Evolutionary conservation across 140 eudicot genomes (phyloP).

Genomic region (Flaveria floridana): DNA sequence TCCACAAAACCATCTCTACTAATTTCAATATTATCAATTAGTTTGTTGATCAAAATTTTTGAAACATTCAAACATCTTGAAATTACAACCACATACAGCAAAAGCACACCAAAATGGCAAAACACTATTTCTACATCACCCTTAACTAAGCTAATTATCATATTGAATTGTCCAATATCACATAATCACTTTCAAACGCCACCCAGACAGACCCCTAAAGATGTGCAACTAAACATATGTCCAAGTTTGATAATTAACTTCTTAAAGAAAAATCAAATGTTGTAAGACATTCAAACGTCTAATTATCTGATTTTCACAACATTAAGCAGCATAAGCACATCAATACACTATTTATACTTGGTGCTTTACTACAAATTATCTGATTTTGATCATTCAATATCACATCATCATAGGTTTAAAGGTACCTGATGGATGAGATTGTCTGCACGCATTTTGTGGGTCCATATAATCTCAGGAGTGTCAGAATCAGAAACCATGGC

Average conservation of each 20-base stretch:
- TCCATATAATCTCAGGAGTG: slow-evolving; percentile 99
- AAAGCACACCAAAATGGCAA: neutral
- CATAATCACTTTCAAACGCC: neutral
- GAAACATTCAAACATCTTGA: neutral
- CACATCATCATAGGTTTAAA: slow-evolving; percentile 8
- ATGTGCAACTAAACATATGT: neutral
- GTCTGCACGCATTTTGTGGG: slow-evolving; percentile 98
- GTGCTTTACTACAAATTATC: neutral
- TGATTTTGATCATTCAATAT: neutral
- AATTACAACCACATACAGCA: neutral
- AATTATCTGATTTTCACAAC: neutral
- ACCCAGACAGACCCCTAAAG: slow-evolving; percentile 5
- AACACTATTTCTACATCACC: neutral
- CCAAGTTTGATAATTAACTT: neutral
- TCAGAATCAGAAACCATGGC: slow-evolving; percentile 99
- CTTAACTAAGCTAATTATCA: neutral
- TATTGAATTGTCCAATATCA: neutral
- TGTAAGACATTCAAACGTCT: neutral
- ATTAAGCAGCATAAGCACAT: neutral
- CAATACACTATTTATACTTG: slow-evolving; percentile 1
- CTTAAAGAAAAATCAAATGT: neutral
- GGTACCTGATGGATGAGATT: slow-evolving; percentile 86
- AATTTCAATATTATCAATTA: neutral
- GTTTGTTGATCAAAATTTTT: neutral
- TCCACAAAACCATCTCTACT: slow-evolving; percentile 3